Percentiles rank a stretch among this genome's conserved stretches.
Evolutionary conservation across 306 rosid genomes (phyloP).

Genomic region (Potentilla sterilis): DNA sequence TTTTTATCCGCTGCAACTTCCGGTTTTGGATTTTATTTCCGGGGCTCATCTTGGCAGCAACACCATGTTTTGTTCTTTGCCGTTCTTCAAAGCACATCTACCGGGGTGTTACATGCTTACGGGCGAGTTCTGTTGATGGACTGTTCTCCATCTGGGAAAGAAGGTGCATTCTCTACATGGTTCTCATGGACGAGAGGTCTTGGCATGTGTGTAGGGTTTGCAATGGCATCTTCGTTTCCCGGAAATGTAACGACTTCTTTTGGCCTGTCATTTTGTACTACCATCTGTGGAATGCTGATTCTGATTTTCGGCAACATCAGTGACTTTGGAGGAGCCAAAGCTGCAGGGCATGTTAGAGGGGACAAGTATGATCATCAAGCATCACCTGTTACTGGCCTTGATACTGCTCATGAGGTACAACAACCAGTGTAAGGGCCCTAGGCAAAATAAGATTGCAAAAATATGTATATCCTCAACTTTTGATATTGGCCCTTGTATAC

Average conservation of each 20-base stretch:
- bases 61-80: constrained; percentile 41
- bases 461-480: neutral
- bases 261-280: constrained; percentile 55
- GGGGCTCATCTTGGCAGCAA: constrained; percentile 41
- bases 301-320: constrained; percentile 65
- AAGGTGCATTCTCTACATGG: constrained; percentile 74
- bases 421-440: neutral
- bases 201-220: constrained; percentile 58
- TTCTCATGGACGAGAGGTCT: constrained; percentile 55
- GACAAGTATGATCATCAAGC: constrained; percentile 23
- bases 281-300: constrained; percentile 43
- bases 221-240: constrained; percentile 39
- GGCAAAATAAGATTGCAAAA: neutral
- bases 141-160: constrained; percentile 70
- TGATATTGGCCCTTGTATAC: neutral
- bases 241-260: constrained; percentile 43
- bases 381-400: constrained; percentile 36
- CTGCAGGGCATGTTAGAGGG: constrained; percentile 62
- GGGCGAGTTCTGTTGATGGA: constrained; percentile 64
- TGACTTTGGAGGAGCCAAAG: constrained; percentile 63
- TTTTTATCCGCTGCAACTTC: constrained; percentile 43
- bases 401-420: constrained; percentile 11
- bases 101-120: constrained; percentile 59
- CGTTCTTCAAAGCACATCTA: constrained; percentile 55
- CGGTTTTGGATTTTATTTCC: constrained; percentile 56